Percentiles rank a stretch among this genome's conserved stretches.
These are phyloP conservation scores for Phytophthora litchii DNA, from an alignment of 352 stramenopile genomes.

Conservation along the genomic window DNA sequence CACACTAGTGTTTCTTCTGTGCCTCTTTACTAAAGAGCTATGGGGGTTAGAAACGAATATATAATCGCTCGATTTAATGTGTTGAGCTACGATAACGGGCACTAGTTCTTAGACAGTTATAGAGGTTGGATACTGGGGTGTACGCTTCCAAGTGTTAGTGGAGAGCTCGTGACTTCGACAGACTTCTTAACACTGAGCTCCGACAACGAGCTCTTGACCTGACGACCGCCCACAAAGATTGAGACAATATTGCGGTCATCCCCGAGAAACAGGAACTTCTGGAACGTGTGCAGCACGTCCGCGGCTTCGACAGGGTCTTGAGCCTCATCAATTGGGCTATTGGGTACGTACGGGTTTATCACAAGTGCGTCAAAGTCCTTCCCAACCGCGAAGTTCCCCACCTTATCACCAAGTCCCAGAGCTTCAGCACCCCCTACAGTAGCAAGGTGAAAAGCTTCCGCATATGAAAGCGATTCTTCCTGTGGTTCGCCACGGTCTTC, in stretches of 20 bases:
- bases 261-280: conserved; percentile 64
- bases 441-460: conserved; percentile 91
- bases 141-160: conserved; percentile 29
- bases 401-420: conserved; percentile 46
- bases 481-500: conserved; percentile 22
- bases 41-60: background rate
- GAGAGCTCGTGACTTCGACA: conserved; percentile 7
- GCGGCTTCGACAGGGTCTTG: conserved; percentile 48
- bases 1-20: conserved; percentile 7
- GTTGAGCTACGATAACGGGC: conserved; percentile 47
- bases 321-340: conserved; percentile 72
- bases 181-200: conserved; percentile 12
- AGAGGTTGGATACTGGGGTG: conserved; percentile 27
- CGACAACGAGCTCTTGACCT: conserved; percentile 49
- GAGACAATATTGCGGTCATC: conserved; percentile 37
- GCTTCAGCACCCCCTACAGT: conserved; percentile 80
- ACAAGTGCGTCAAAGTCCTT: conserved; percentile 94
- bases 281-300: conserved; percentile 77
- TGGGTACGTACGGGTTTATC: conserved; percentile 60
- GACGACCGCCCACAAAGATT: conserved; percentile 85
- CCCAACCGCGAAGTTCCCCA: conserved; percentile 90
- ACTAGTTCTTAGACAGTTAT: conserved; percentile 23
- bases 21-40: background rate
- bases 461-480: conserved; percentile 58
- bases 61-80: conserved; percentile 7